Base-by-base conservation (phyloP, 164 flowering plant genomes). In the Berberis vulgaris region DNA sequence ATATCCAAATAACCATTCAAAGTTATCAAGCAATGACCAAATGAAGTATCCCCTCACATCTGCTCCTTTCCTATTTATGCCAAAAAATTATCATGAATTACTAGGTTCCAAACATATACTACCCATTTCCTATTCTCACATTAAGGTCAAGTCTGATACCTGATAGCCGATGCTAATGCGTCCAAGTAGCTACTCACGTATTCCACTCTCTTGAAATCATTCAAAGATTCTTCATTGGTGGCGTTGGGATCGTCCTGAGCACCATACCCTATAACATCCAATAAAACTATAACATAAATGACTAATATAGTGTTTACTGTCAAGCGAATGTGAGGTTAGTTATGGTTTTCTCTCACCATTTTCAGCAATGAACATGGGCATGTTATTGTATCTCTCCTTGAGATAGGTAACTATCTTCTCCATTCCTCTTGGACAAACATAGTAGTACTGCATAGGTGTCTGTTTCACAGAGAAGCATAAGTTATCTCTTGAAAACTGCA, bases 1-100 rank as follows among this genome's bases (percentile, higher is more conserved):
- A 60, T 77, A 82, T 56, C 91, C 88, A 39, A 9, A 42, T 50
- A 6, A 9, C 91, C 88, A 82, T 65, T 84, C 88, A 42, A 86
- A 86, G 67, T 86, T 81, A 74, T 86, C 86, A 4, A 86, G 82
- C 77, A 82, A 75, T 1, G 86, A 80, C 88, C 88, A 82, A 2
- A 67, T 73, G 57, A 82, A 84, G 72, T 78, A 86, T 71, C 59
- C 69, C 49, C 69, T 66, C 55, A 83, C 91, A 66, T 86, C 83
- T 62, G 86, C 91, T 64, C 88, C 91, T 61, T 81, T 76, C 79
- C 86, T 86, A 81, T 11, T 60, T 66, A 78, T 52, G 49, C 43
- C 55, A 47, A 47, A 55, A 61, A 45, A 55, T 59, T 43, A 13
- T 26, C 39, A 60, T 2, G 7, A 38, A n/a, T 46, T 13, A 58